Conservation (phyloP, 768 basidiomycete species). For the Tulasnella sp. region DNA sequence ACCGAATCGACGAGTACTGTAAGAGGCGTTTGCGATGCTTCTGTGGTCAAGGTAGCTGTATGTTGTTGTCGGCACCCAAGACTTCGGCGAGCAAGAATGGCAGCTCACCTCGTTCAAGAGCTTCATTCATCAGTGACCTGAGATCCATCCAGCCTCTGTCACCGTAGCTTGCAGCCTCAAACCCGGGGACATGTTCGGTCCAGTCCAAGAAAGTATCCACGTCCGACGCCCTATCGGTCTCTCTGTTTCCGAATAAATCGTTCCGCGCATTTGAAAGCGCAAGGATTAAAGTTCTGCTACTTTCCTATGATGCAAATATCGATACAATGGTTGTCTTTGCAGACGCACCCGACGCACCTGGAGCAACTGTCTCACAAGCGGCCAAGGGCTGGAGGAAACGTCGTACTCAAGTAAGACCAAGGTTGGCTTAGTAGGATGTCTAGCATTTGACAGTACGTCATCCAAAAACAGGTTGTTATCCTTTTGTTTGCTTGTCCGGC, state of each 20-base stretch:
- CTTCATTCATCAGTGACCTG: background rate
- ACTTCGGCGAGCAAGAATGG: background rate
- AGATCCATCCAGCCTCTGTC: background rate
- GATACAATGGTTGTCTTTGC: no score
- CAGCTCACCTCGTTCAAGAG: background rate
- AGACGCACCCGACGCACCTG: background rate
- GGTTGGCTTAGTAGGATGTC: background rate
- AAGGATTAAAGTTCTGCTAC: background rate
- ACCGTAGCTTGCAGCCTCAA: background rate
- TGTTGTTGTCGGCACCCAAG: no score
- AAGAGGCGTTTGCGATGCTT: constrained; percentile 38
- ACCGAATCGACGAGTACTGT: constrained; percentile 63
- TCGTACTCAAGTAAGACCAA: background rate
- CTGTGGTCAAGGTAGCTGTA: background rate
- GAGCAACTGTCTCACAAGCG: background rate
- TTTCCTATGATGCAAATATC: background rate
- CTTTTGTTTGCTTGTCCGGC: no score
- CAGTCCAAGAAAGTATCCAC: background rate
- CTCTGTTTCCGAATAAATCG: background rate
- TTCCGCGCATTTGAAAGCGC: background rate
- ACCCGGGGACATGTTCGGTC: constrained; percentile 5
- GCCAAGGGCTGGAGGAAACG: background rate
- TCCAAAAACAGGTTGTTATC: no score
- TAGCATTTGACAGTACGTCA: no score
- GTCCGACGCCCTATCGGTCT: background rate